A percentile compares a stretch with the other conserved stretches of the same genome.
phyloP scores from a whole-genome alignment of 805 yeast species.

The Candida peoriensis region DNA sequence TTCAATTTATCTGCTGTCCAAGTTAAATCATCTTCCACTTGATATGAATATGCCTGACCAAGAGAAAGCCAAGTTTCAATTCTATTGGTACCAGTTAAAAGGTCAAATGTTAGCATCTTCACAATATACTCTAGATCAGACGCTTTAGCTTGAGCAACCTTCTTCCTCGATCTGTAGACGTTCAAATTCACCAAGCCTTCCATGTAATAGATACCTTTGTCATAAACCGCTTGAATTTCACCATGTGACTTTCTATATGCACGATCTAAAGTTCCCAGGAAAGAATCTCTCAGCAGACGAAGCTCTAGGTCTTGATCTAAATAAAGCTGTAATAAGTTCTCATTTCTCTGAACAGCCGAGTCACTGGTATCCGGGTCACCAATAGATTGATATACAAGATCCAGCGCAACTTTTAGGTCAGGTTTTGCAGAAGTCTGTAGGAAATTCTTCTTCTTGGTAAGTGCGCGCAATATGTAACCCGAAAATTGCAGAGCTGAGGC shows the following conservation, averaged over 20 bases:
- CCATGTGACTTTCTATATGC: slow-evolving; percentile 27
- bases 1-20: slow-evolving; percentile 87
- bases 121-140: slow-evolving; percentile 78
- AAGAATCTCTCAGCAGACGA: slow-evolving; percentile 41
- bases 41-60: slow-evolving; percentile 71
- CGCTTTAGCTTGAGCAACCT: slow-evolving; percentile 73
- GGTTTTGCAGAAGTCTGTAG: slow-evolving; percentile 50
- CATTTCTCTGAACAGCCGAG: slow-evolving; percentile 41
- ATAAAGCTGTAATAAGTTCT: slow-evolving; percentile 39
- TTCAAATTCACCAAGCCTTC: slow-evolving; percentile 66
- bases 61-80: slow-evolving; percentile 83
- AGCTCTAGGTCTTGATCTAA: slow-evolving; percentile 43
- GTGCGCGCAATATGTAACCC: slow-evolving; percentile 47
- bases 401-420: slow-evolving; percentile 70
- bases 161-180: slow-evolving; percentile 62
- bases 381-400: slow-evolving; percentile 61
- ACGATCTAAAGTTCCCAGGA: slow-evolving; percentile 42
- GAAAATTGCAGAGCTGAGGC: slow-evolving; percentile 37
- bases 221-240: slow-evolving; percentile 32
- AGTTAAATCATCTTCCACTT: slow-evolving; percentile 86
- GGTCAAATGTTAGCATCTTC: slow-evolving; percentile 57
- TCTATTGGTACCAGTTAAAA: slow-evolving; percentile 59
- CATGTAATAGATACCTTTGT: slow-evolving; percentile 59
- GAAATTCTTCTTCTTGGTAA: slow-evolving; percentile 51
- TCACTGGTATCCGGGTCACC: slow-evolving; percentile 54